Evolutionary conservation across 768 basidiomycete genomes (phyloP).

Genomic region (Kwoniella dejecticola): DNA sequence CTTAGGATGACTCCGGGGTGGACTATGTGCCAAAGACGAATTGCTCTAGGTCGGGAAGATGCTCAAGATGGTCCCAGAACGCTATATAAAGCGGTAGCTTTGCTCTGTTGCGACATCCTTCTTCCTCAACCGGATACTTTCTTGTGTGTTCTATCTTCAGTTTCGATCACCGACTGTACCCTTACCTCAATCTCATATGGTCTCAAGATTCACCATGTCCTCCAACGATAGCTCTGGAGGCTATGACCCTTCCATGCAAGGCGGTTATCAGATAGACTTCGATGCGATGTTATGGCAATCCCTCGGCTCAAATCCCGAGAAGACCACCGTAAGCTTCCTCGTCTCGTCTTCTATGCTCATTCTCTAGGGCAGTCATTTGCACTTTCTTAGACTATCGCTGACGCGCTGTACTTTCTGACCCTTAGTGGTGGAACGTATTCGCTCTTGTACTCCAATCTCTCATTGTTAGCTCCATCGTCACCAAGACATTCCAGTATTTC

Average conservation of each 20-base stretch:
- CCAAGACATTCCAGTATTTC: constrained; percentile 15
- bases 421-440: constrained; percentile 4
- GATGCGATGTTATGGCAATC: constrained; percentile 7
- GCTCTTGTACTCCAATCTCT: constrained; percentile 3
- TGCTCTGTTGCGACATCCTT: too few species aligned
- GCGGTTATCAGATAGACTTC: neutral
- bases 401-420: too few species aligned
- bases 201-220: neutral
- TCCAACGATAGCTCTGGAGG: neutral
- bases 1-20: too few species aligned
- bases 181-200: neutral
- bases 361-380: too few species aligned
- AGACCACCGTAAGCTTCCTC: neutral
- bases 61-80: too few species aligned
- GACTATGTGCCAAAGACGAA: too few species aligned
- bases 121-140: too few species aligned
- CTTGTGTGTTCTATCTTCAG: too few species aligned
- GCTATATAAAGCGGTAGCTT: too few species aligned
- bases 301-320: neutral
- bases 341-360: neutral
- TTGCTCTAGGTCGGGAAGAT: too few species aligned
- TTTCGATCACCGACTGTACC: too few species aligned
- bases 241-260: neutral
- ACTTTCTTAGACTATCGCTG: neutral
- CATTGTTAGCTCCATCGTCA: constrained; percentile 5